Evolutionary conservation across 345 rosid species (phyloP).

Genomic region (Linum lewisii): DNA sequence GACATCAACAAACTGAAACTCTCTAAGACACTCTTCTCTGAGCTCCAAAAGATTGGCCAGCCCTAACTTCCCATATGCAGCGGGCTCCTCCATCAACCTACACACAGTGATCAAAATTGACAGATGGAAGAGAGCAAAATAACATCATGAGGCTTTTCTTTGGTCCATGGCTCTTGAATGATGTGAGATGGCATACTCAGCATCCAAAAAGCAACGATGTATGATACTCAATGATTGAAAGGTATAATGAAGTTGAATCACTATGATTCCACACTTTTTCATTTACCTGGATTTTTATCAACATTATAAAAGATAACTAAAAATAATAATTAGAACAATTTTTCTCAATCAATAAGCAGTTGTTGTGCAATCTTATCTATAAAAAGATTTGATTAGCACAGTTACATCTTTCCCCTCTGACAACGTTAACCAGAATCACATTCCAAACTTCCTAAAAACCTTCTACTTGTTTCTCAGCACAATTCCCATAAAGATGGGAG

Average conservation of each 20-base stretch:
- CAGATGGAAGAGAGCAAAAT: constrained; percentile 5
- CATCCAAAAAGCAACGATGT: constrained; percentile 4
- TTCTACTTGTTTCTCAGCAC: too few species aligned
- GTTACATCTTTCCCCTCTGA: too few species aligned
- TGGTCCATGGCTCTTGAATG: background rate
- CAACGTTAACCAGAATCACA: too few species aligned
- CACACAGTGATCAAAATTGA: constrained; percentile 13
- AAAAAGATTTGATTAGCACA: too few species aligned
- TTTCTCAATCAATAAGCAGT: background rate
- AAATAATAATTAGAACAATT: too few species aligned
- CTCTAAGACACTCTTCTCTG: constrained; percentile 96
- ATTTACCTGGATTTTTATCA: too few species aligned
- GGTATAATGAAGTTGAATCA: background rate
- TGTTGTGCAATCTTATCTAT: too few species aligned
- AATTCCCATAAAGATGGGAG: too few species aligned
- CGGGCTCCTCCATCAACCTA: constrained; percentile 98
- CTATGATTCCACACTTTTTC: background rate
- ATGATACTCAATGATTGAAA: too few species aligned
- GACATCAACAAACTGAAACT: constrained; percentile 89
- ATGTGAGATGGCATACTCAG: background rate
- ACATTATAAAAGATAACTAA: too few species aligned
- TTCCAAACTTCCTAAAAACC: too few species aligned
- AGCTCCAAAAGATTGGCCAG: constrained; percentile 96
- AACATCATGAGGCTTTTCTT: constrained; percentile 2
- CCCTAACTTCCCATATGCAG: constrained; percentile 95